phyloP scores from a whole-genome alignment of 2,329 filamentous ascomycete genomes.

The Nemania sp. region DNA sequence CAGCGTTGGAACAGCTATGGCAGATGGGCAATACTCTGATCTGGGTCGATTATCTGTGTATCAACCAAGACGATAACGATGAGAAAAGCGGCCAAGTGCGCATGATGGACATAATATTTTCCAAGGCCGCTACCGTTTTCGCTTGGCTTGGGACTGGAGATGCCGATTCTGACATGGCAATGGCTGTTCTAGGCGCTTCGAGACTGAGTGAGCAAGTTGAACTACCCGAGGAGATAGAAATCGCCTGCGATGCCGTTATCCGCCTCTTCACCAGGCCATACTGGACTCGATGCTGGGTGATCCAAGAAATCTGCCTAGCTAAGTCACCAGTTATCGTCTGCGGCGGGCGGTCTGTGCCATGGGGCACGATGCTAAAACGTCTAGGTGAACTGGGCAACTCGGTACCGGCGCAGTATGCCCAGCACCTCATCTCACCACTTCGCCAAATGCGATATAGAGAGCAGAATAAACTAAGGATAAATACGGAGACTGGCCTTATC shows the following conservation, averaged over 20 bases:
- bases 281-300: conserved; percentile 29
- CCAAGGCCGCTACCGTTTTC: conserved; percentile 37
- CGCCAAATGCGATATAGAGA: conserved; percentile 25
- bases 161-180: conserved; percentile 28
- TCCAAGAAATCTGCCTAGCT: conserved; percentile 29
- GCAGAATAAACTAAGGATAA: conserved; percentile 19
- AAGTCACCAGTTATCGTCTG: conserved; percentile 22
- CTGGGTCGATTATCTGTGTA: conserved; percentile 46
- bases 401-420: conserved; percentile 24
- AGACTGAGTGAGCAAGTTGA: conserved; percentile 22
- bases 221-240: conserved; percentile 28
- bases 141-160: conserved; percentile 42
- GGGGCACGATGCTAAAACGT: conserved; percentile 20
- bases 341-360: conserved; percentile 18
- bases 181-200: conserved; percentile 26
- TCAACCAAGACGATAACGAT: conserved; percentile 42
- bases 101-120: conserved; percentile 44
- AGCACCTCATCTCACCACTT: conserved; percentile 23
- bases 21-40: conserved; percentile 15
- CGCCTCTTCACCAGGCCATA: conserved; percentile 29
- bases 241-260: conserved; percentile 24
- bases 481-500: conserved; percentile 20
- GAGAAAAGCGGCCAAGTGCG: conserved; percentile 44
- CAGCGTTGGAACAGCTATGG: conserved; percentile 26
- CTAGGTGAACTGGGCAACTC: conserved; percentile 21